Evolutionary conservation across 139 green algal species (phyloP).

Genomic region (Eudorina sp.): DNA sequence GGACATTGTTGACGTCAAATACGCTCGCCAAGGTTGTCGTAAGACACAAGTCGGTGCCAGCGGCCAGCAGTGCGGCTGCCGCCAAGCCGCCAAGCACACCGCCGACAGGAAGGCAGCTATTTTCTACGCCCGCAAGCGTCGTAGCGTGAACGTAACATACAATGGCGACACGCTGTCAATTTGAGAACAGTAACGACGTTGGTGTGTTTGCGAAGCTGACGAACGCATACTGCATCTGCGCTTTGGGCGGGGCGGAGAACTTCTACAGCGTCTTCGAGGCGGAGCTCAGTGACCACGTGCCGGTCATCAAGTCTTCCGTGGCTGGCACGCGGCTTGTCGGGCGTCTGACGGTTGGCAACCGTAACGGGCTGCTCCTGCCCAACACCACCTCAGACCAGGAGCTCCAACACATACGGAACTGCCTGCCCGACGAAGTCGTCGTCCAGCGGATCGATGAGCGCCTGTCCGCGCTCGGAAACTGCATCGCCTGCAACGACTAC

Average conservation of each 20-base stretch:
- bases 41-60: too few species aligned
- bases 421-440: conserved; percentile 97
- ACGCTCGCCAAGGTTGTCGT: too few species aligned
- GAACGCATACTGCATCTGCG: conserved; percentile 95
- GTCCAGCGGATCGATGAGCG: conserved; percentile 97
- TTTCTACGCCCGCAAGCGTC: not conserved
- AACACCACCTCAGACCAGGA: conserved; percentile 98
- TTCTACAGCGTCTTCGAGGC: conserved; percentile 99
- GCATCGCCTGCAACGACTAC: conserved; percentile 99
- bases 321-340: conserved; percentile 96
- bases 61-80: not conserved
- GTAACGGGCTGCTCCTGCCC: conserved; percentile 97
- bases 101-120: not conserved
- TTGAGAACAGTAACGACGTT: conserved; percentile 98
- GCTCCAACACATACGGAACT: conserved; percentile 97
- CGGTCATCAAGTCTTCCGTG: conserved; percentile 93
- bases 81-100: conserved; percentile 27
- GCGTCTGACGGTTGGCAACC: conserved; percentile 94
- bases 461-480: conserved; percentile 98
- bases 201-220: conserved; percentile 98
- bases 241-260: conserved; percentile 94
- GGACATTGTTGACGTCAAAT: too few species aligned
- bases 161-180: conserved; percentile 88
- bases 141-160: not conserved
- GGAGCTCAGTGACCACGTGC: conserved; percentile 97